A percentile compares a stretch with the other conserved stretches of the same genome.
Evolutionary conservation across 2,329 filamentous ascomycete species (phyloP).

Genomic region (Chaetomium sp.): DNA sequence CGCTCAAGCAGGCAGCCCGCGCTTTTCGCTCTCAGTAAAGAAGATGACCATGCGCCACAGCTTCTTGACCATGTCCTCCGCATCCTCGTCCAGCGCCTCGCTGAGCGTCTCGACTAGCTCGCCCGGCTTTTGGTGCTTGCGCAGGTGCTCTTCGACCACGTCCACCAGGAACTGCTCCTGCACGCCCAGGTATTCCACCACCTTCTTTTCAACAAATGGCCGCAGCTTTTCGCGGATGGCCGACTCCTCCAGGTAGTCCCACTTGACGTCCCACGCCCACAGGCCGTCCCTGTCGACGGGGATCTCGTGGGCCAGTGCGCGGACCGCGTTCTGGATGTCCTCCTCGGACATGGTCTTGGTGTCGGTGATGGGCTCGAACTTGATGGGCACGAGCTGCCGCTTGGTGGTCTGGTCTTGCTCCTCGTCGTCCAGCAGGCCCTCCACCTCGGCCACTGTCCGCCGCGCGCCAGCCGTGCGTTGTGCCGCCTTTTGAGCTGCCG

Average conservation of each 20-base stretch:
- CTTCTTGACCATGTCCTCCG: slow-evolving; percentile 91
- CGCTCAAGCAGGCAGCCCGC: slow-evolving; percentile 70
- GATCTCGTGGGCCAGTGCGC: slow-evolving; percentile 84
- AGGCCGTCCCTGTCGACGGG: slow-evolving; percentile 82
- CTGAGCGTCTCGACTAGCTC: slow-evolving; percentile 83
- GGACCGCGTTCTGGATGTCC: slow-evolving; percentile 79
- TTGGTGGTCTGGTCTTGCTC: slow-evolving; percentile 74
- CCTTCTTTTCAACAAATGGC: slow-evolving; percentile 97
- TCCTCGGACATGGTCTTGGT: slow-evolving; percentile 77
- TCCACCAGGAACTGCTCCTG: slow-evolving; percentile 96
- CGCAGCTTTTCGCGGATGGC: slow-evolving; percentile 83
- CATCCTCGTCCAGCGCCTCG: slow-evolving; percentile 91
- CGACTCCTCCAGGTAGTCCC: slow-evolving; percentile 83
- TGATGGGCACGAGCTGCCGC: slow-evolving; percentile 78
- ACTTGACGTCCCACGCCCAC: slow-evolving; percentile 91
- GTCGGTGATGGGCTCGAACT: slow-evolving; percentile 71
- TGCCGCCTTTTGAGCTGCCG: slow-evolving; percentile 74
- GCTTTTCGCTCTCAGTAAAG: slow-evolving; percentile 92
- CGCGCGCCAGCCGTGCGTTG: slow-evolving; percentile 62
- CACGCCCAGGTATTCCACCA: slow-evolving; percentile 93
- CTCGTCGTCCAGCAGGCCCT: slow-evolving; percentile 92
- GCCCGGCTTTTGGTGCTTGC: slow-evolving; percentile 71
- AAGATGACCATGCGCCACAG: slow-evolving; percentile 99
- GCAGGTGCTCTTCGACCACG: slow-evolving; percentile 84
- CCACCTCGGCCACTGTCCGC: slow-evolving; percentile 88